phyloP scores from a whole-genome alignment of 148 eudicot genomes.

The Simmondsia chinensis region DNA sequence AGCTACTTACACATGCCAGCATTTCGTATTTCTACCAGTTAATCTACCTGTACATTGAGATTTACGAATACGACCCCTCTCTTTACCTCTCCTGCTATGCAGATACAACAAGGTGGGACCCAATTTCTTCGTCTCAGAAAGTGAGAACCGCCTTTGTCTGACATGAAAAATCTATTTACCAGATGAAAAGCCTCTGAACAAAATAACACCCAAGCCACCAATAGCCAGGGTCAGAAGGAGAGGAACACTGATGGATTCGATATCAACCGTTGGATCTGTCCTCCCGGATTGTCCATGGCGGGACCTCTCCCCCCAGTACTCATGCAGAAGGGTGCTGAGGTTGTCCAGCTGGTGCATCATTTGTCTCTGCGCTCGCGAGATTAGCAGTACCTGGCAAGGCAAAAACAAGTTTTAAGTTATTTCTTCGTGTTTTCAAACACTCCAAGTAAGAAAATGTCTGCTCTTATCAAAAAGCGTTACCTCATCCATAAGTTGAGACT shows the following conservation, averaged over 20 bases:
- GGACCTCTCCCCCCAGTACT: constrained; percentile 40
- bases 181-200: constrained; percentile 34
- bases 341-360: constrained; percentile 73
- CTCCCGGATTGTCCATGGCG: constrained; percentile 28
- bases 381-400: constrained; percentile 39
- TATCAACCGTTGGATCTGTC: constrained; percentile 16
- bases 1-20: too few relatives aligned
- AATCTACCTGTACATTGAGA: too few relatives aligned
- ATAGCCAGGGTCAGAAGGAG: constrained; percentile 44
- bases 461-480: constrained; percentile 16
- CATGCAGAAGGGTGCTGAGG: constrained; percentile 53
- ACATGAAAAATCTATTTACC: constrained; percentile 20
- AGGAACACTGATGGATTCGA: constrained; percentile 36
- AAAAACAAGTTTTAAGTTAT: not conserved
- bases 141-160: too few relatives aligned
- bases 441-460: not conserved
- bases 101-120: too few relatives aligned
- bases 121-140: too few relatives aligned
- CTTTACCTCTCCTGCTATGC: too few relatives aligned
- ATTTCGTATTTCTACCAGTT: too few relatives aligned
- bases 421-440: not conserved
- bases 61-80: too few relatives aligned
- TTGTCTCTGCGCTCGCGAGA: constrained; percentile 67
- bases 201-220: constrained; percentile 50
- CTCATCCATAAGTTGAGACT: constrained; percentile 80